Evolutionary conservation across 2,329 filamentous ascomycete species (phyloP).

Genomic region (Venturia nashicola): DNA sequence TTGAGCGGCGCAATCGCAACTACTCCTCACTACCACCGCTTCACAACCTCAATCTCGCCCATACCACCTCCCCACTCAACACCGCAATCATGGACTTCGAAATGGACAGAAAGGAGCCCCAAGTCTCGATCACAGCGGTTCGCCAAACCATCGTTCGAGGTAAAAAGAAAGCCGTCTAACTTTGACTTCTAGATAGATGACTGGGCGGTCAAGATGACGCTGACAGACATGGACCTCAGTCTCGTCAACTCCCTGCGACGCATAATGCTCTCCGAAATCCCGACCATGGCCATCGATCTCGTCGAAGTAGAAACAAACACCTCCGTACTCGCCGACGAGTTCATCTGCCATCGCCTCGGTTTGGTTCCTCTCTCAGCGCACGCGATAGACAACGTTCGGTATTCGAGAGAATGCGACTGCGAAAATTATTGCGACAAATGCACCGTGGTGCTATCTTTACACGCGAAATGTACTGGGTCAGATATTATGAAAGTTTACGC

Average conservation of each 20-base stretch:
- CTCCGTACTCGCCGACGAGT: slow-evolving; percentile 92
- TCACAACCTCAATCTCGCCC: background rate
- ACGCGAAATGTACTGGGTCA: slow-evolving; percentile 74
- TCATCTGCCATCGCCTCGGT: slow-evolving; percentile 83
- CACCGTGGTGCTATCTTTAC: slow-evolving; percentile 70
- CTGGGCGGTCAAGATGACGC: slow-evolving; percentile 79
- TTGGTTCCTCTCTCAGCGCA: slow-evolving; percentile 79
- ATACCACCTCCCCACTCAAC: background rate
- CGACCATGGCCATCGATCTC: slow-evolving; percentile 86
- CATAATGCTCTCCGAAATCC: slow-evolving; percentile 84
- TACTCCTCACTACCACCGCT: background rate
- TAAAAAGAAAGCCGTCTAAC: slow-evolving; percentile 14
- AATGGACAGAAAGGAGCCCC: slow-evolving; percentile 28
- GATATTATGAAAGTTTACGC: slow-evolving; percentile 92
- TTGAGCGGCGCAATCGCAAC: background rate
- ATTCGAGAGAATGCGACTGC: slow-evolving; percentile 92
- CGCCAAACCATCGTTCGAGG: slow-evolving; percentile 10
- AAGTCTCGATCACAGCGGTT: slow-evolving; percentile 35
- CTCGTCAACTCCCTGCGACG: slow-evolving; percentile 90
- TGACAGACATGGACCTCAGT: slow-evolving; percentile 77
- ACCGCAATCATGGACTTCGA: slow-evolving; percentile 36
- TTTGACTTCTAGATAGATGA: slow-evolving; percentile 51
- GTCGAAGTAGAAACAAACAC: slow-evolving; percentile 90
- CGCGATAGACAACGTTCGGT: slow-evolving; percentile 68
- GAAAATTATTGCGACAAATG: slow-evolving; percentile 90